Base-by-base conservation (phyloP, 345 rosid genomes). In the Turritis glabra region DNA sequence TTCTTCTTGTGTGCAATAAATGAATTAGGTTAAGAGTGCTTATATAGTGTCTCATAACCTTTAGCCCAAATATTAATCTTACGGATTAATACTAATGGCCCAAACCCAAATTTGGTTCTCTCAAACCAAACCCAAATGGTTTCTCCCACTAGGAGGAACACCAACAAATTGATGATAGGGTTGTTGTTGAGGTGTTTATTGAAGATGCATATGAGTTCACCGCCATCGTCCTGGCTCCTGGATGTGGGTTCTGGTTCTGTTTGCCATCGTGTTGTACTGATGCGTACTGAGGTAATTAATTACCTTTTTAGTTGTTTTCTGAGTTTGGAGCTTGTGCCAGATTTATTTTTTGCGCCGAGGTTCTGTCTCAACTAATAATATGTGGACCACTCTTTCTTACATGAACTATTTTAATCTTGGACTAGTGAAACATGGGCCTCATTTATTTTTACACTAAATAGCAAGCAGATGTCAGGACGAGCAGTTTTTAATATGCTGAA, bases 201-300 rank as follows among this genome's bases (percentile, higher is more conserved):
- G 86, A 93, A 82, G 88, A 93, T 83, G 96, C 90, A 22, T 86
- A 84, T 52, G 97, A 93, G 81, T 93, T 93, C 75, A 93, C 98
- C 23, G 89, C 98, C 79, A 89, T 91, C 75, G 85, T 93, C 75
- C 84, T 93, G 74, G 98, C n/a, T n/a, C n/a, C n/a, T n/a, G n/a
- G n/a, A 91, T 71, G 94, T 91, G 74, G 98, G 96, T 48, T 84
- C 88, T 72, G 91, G 89, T 44, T 80, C 77, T 55, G 91, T 83
- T 81, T 82, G 85, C 77, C 86, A 81, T 60, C 96, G 97, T 68
- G 87, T 93, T 61, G 90, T 83, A 22, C 82, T 93, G 50, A 80
- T 93, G 80, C 97, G 96, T 78, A 88, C 96, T 33, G 98, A 93
- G 97, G 98, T 93, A 83, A 56, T 29, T 57, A 22, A n/a, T n/a